Base-by-base conservation (phyloP, 768 basidiomycete species). In the Phlegmacium glaucopus region DNA sequence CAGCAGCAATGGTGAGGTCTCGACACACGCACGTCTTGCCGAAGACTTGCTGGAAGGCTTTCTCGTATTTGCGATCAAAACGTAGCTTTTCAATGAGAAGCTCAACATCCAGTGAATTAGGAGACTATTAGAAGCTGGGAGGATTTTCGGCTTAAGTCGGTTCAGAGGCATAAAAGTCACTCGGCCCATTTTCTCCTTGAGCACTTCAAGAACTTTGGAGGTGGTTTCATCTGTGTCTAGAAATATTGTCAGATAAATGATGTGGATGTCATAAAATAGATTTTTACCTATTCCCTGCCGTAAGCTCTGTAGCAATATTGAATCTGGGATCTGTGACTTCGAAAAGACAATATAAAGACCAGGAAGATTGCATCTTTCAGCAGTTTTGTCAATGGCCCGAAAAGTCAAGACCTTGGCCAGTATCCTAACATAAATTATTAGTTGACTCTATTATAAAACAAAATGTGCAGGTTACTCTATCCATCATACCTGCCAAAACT, bases 141-240 rank as follows among this genome's bases (percentile, higher is more conserved):
- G 72, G 30, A 74, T 75, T 53, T 88, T 90, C 44, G 88, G 87
- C 57, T 87, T 85, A 49, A 99, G 82, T 11, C 96, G 87, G 66
- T 98, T 98, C 34, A 99, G 79, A 15, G 96, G 96, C 87, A 99
- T 94, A 70, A 98, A 97, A 0, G 96, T 99, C 7, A 99, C 90
- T 42, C 96, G 85, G 2, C 95, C 96, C 9, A 83, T 88, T 63
- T 89, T 91, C 63, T 98, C 94, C 59, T 84, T 84, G 57, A 94
- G 72, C 95, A 99, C 97, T 54, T 96, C 90, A 10, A 99, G 80
- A 15, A 98, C 84, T 60, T 79, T 82, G 2, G 85, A 85, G 1
- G 94, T 96, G 0, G 94, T 98, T 36, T 85, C 87, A 60, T 98
- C 96, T n/a, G 78, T 89, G 62, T 99, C 95, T 94, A 64, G 4